Percentiles rank a stretch among this genome's conserved stretches.
These are phyloP conservation scores for Solanum rostratum DNA, from an alignment of 257 asterid species.

Conservation along the genomic window DNA sequence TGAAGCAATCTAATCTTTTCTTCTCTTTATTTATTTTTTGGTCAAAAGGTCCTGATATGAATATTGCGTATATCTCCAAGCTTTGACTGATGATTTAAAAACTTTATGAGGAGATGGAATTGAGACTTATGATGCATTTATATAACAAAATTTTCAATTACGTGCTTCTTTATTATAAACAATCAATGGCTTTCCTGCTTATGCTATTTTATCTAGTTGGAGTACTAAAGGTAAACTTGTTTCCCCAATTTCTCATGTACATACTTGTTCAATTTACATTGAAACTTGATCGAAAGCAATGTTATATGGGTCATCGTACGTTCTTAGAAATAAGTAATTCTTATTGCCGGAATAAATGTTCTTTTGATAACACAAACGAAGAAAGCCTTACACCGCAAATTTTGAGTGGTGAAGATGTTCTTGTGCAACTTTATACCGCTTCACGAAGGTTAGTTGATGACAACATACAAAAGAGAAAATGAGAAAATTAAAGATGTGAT, in stretches of 20 bases:
- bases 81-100: neutral
- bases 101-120: no score
- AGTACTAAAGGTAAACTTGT: neutral
- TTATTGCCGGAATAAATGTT: no score
- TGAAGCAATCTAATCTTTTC: neutral
- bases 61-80: conserved; percentile 2
- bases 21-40: neutral
- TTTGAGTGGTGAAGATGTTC: no score
- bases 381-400: no score
- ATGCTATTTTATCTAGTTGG: neutral
- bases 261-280: neutral
- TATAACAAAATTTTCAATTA: neutral
- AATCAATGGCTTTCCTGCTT: neutral
- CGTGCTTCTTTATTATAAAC: neutral
- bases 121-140: neutral
- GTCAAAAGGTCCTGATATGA: neutral
- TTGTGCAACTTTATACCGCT: no score
- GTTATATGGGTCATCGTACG: no score
- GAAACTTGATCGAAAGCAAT: no score
- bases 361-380: no score
- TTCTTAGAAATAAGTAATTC: no score
- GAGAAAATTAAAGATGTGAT: neutral
- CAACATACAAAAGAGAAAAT: no score
- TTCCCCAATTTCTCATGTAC: neutral
- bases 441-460: no score